Evolutionary conservation across 805 yeast genomes (phyloP).

Genomic region (Yarrowia sp.): DNA sequence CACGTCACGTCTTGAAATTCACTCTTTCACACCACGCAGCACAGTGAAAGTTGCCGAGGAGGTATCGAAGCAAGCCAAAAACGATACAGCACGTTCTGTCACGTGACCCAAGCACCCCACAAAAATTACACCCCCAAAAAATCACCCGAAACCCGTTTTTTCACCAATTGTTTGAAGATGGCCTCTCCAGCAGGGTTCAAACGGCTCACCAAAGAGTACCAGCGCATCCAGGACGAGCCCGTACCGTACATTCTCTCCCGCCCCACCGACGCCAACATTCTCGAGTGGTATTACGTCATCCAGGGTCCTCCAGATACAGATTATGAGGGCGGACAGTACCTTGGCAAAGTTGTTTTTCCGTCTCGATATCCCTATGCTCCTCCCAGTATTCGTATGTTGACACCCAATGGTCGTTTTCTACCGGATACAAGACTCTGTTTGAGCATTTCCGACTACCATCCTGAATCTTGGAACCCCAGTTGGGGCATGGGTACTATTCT

Average conservation of each 20-base stretch:
- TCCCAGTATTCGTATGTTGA: slow-evolving; percentile 76
- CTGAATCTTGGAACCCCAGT: slow-evolving; percentile 94
- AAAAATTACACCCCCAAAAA: no score
- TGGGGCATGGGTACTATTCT: slow-evolving; percentile 91
- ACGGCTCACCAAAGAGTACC: slow-evolving; percentile 74
- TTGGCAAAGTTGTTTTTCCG: slow-evolving; percentile 82
- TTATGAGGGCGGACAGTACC: slow-evolving; percentile 81
- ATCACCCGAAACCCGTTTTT: no score
- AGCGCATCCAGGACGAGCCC: slow-evolving; percentile 70
- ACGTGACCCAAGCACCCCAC: not conserved
- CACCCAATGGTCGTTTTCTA: slow-evolving; percentile 69
- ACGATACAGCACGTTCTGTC: no score
- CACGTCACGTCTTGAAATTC: no score
- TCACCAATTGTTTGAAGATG: not conserved
- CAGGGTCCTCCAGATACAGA: slow-evolving; percentile 94
- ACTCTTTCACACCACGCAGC: no score
- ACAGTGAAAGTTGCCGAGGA: no score
- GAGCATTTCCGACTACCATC: slow-evolving; percentile 93
- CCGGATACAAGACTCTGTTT: slow-evolving; percentile 78
- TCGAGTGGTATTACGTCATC: slow-evolving; percentile 91
- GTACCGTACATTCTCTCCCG: slow-evolving; percentile 82
- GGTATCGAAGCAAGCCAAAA: no score
- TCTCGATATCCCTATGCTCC: slow-evolving; percentile 87
- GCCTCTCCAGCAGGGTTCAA: slow-evolving; percentile 20
- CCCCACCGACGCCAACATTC: slow-evolving; percentile 81